These are phyloP conservation scores for Sugiyamaella qingdaonensis DNA, from an alignment of 805 yeast species.

Conservation along the genomic window DNA sequence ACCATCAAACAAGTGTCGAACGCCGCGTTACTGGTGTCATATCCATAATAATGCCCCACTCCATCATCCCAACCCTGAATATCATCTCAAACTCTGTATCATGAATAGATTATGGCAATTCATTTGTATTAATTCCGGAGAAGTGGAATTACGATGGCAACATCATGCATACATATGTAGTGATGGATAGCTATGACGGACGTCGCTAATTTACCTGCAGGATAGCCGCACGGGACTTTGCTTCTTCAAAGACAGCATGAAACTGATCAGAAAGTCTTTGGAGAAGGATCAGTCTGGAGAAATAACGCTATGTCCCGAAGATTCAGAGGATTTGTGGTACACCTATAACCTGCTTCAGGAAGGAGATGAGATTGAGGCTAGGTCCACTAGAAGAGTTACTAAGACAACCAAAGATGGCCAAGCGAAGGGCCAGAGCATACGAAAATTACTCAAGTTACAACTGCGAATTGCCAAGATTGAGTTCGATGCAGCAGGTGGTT, in stretches of 20 bases:
- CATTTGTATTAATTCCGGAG: too few relatives aligned
- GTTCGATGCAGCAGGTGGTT: constrained; percentile 72
- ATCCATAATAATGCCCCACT: too few relatives aligned
- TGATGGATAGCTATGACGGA: too few relatives aligned
- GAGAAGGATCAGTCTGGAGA: constrained; percentile 62
- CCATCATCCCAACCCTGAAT: too few relatives aligned
- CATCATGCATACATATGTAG: too few relatives aligned
- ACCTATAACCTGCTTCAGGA: constrained; percentile 72
- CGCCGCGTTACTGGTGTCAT: too few relatives aligned
- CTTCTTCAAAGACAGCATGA: constrained; percentile 39
- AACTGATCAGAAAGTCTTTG: constrained; percentile 46
- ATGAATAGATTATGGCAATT: too few relatives aligned
- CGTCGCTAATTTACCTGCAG: too few relatives aligned
- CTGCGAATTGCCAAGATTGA: constrained; percentile 66
- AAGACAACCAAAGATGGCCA: constrained; percentile 34
- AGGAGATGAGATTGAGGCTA: constrained; percentile 69
- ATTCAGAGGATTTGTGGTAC: constrained; percentile 88
- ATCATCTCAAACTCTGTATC: too few relatives aligned
- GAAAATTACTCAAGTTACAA: constrained; percentile 58
- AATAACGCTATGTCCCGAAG: constrained; percentile 71
- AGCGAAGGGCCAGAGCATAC: constrained; percentile 38
- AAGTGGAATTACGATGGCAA: too few relatives aligned
- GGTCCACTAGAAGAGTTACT: constrained; percentile 60
- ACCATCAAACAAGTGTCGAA: too few relatives aligned
- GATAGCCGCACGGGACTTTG: too few relatives aligned